phyloP scores from a whole-genome alignment of 2,329 filamentous ascomycete genomes.

The Triangularia verruculosa region DNA sequence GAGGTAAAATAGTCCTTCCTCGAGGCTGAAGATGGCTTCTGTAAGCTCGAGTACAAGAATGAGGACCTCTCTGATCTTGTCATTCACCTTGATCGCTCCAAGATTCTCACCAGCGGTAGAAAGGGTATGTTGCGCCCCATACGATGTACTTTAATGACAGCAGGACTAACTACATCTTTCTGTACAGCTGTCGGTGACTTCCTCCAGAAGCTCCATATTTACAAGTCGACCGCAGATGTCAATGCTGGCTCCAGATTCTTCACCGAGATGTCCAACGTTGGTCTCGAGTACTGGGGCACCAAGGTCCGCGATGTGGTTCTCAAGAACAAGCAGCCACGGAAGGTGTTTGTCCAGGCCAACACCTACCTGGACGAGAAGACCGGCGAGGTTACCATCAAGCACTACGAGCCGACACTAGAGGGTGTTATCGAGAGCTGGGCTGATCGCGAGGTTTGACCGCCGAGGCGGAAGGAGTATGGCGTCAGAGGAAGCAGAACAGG shows the following conservation, averaged over 20 bases:
- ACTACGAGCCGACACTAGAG: slow-evolving; percentile 78
- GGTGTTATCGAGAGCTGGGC: slow-evolving; percentile 83
- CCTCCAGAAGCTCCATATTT: slow-evolving; percentile 87
- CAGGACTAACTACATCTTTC: slow-evolving; percentile 4
- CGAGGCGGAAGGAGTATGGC: neutral
- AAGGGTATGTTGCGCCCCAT: slow-evolving; percentile 55
- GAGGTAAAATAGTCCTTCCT: slow-evolving; percentile 63
- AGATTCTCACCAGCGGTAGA: slow-evolving; percentile 80
- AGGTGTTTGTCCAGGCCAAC: slow-evolving; percentile 93
- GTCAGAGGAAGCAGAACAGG: neutral
- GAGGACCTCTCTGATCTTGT: slow-evolving; percentile 77
- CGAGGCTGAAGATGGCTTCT: slow-evolving; percentile 81
- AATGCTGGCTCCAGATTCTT: slow-evolving; percentile 76
- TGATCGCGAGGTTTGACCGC: slow-evolving; percentile 51
- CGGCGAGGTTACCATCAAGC: slow-evolving; percentile 72
- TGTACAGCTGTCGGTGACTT: slow-evolving; percentile 72
- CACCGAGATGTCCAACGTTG: slow-evolving; percentile 77
- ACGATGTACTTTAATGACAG: neutral
- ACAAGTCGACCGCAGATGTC: slow-evolving; percentile 86
- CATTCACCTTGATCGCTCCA: slow-evolving; percentile 78
- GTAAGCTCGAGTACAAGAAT: slow-evolving; percentile 69
- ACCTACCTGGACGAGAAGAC: slow-evolving; percentile 67
- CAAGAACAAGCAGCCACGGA: slow-evolving; percentile 75
- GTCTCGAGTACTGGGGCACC: slow-evolving; percentile 76
- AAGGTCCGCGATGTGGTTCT: slow-evolving; percentile 75